Conservation (phyloP, 345 rosid species). For the Bruguiera sexangula region DNA sequence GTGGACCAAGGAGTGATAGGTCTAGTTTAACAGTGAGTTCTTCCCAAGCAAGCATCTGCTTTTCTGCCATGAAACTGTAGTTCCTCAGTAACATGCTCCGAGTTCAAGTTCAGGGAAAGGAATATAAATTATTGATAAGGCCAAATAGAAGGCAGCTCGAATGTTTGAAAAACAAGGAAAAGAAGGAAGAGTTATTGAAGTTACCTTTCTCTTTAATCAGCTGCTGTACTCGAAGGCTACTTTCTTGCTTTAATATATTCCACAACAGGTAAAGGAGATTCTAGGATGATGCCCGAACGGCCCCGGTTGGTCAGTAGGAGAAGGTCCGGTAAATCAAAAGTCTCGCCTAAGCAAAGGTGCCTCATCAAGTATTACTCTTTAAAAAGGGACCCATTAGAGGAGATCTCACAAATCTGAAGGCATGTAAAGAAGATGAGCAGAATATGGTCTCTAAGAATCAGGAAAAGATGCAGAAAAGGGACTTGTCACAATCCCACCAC, state of each 20-base stretch:
- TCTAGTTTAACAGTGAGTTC: conserved; percentile 34
- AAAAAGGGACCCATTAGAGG: conserved; percentile 44
- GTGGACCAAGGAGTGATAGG: conserved; percentile 27
- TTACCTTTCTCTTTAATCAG: conserved; percentile 58
- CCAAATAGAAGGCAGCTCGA: conserved; percentile 51
- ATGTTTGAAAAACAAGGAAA: conserved; percentile 75
- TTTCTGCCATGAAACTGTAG: conserved; percentile 15
- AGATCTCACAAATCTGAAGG: conserved; percentile 39
- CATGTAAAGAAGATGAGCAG: conserved; percentile 42
- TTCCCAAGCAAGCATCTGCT: conserved; percentile 37
- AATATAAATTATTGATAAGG: conserved; percentile 36
- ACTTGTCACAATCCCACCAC: conserved; percentile 37
- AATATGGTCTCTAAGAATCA: conserved; percentile 45
- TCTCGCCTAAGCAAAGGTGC: conserved; percentile 55
- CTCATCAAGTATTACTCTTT: conserved; percentile 59
- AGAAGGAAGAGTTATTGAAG: conserved; percentile 43
- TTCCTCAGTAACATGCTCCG: conserved; percentile 26
- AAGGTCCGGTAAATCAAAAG: conserved; percentile 57
- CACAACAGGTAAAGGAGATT: conserved; percentile 62
- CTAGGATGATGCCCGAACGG: conserved; percentile 57
- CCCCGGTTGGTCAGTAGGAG: conserved; percentile 38
- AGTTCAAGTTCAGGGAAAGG: conserved; percentile 34
- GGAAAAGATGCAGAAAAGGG: conserved; percentile 42
- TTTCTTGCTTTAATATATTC: conserved; percentile 53
- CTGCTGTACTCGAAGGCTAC: conserved; percentile 47